phyloP scores from a whole-genome alignment of 2,329 filamentous ascomycete genomes.

The Colletotrichum shisoi region DNA sequence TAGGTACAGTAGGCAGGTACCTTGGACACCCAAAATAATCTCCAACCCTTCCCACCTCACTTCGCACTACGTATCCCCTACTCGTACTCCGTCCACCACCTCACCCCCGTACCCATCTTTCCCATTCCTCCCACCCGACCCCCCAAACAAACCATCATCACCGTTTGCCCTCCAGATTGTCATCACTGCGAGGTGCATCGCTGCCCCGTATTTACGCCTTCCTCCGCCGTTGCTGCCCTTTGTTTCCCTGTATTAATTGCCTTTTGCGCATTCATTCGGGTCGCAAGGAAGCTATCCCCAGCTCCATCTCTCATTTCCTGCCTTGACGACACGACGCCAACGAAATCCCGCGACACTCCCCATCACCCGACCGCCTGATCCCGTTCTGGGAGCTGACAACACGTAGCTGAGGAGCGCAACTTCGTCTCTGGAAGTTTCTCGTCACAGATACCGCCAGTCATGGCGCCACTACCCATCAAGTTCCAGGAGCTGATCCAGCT shows the following conservation, averaged over 20 bases:
- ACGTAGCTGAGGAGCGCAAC: conserved; percentile 24
- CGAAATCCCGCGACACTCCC: conserved; percentile 32
- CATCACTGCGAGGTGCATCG: conserved; percentile 41
- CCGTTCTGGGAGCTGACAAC: conserved; percentile 16
- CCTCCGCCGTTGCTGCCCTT: conserved; percentile 31
- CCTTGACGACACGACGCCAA: conserved; percentile 29
- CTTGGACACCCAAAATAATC: conserved; percentile 13
- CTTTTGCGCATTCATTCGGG: conserved; percentile 38
- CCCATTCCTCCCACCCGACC: conserved; percentile 32
- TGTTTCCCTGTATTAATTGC: conserved; percentile 41
- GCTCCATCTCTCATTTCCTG: conserved; percentile 37
- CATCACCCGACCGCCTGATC: conserved; percentile 19
- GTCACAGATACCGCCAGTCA: conserved; percentile 46
- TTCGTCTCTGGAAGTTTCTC: conserved; percentile 30
- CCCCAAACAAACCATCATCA: conserved; percentile 39
- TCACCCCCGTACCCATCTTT: conserved; percentile 35
- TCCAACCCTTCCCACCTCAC: conserved; percentile 30
- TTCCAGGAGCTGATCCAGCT: conserved; percentile 88
- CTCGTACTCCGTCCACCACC: neutral
- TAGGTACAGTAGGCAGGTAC: neutral
- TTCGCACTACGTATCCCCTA: conserved; percentile 38
- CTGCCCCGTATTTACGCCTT: conserved; percentile 24
- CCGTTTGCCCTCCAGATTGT: conserved; percentile 40
- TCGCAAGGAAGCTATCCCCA: conserved; percentile 39
- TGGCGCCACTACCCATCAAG: conserved; percentile 85